Evolutionary conservation across 2,329 filamentous ascomycete genomes (phyloP).

Genomic region (Talaromyces sp.): DNA sequence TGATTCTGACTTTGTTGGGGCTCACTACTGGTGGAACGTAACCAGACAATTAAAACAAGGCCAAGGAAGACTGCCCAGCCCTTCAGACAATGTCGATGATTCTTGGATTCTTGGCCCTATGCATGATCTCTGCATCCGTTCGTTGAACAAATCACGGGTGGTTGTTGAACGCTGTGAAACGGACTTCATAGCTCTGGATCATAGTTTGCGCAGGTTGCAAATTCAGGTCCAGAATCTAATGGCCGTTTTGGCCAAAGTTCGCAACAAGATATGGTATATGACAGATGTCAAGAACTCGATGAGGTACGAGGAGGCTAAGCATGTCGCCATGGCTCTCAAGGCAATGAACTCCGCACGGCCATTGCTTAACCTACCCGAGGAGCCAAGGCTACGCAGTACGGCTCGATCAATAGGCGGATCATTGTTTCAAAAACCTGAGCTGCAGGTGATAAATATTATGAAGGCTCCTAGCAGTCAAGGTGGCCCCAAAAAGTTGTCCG

Average conservation of each 20-base stretch:
- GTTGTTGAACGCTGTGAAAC: conserved; percentile 42
- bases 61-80: conserved; percentile 57
- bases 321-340: conserved; percentile 83
- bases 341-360: conserved; percentile 69
- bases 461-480: conserved; percentile 81
- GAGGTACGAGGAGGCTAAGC: conserved; percentile 81
- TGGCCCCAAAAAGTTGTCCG: conserved; percentile 92
- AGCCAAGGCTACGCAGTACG: conserved; percentile 43
- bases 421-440: conserved; percentile 78
- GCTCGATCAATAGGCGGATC: conserved; percentile 54
- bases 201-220: conserved; percentile 78
- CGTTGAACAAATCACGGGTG: conserved; percentile 33
- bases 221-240: conserved; percentile 74
- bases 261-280: conserved; percentile 99
- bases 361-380: conserved; percentile 29
- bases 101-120: conserved; percentile 71
- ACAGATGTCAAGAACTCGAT: conserved; percentile 90
- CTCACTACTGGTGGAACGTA: conserved; percentile 83
- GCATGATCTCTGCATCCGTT: conserved; percentile 59
- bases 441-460: conserved; percentile 83
- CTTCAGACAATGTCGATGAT: conserved; percentile 58
- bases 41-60: conserved; percentile 69
- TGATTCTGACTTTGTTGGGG: conserved; percentile 79
- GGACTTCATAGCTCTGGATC: conserved; percentile 76
- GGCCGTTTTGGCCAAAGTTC: conserved; percentile 70